phyloP scores from a whole-genome alignment of 306 rosid genomes.

The Dicorynia guianensis region DNA sequence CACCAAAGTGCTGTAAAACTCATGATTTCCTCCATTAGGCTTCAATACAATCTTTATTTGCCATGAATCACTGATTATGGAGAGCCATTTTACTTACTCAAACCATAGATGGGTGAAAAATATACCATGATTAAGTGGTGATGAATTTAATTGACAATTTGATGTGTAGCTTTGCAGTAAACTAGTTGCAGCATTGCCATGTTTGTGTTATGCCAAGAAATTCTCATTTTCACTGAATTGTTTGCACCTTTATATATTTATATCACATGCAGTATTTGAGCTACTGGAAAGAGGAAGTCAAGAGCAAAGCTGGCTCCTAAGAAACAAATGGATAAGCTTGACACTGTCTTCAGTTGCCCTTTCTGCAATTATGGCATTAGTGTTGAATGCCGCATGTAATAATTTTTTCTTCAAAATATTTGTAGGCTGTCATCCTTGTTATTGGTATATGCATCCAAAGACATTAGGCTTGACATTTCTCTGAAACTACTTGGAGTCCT shows the following conservation, averaged over 20 bases:
- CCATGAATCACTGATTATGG: constrained; percentile 9
- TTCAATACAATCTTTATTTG: constrained; percentile 15
- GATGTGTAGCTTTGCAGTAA: not conserved
- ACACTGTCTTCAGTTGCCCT: constrained; percentile 95
- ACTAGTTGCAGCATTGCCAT: not conserved
- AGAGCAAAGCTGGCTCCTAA: constrained; percentile 91
- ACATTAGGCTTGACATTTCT: not conserved
- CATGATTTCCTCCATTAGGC: not conserved
- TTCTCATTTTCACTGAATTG: constrained; percentile 10
- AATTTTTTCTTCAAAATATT: not conserved
- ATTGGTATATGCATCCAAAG: not conserved
- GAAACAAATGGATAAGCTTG: constrained; percentile 97
- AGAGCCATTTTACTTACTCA: not conserved
- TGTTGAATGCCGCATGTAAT: constrained; percentile 94
- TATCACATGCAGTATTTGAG: constrained; percentile 43
- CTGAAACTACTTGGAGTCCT: not conserved
- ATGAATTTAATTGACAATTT: not conserved
- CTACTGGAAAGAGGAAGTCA: constrained; percentile 93
- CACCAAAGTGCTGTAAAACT: too few species aligned
- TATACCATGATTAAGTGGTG: not conserved
- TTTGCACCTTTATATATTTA: constrained; percentile 17
- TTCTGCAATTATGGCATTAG: constrained; percentile 95
- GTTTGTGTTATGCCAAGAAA: not conserved
- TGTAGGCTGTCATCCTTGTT: not conserved
- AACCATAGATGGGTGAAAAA: not conserved